A percentile compares a stretch with the other conserved stretches of the same genome.
phyloP scores from a whole-genome alignment of 164 flowering plant species.

The Vitis labrusca region DNA sequence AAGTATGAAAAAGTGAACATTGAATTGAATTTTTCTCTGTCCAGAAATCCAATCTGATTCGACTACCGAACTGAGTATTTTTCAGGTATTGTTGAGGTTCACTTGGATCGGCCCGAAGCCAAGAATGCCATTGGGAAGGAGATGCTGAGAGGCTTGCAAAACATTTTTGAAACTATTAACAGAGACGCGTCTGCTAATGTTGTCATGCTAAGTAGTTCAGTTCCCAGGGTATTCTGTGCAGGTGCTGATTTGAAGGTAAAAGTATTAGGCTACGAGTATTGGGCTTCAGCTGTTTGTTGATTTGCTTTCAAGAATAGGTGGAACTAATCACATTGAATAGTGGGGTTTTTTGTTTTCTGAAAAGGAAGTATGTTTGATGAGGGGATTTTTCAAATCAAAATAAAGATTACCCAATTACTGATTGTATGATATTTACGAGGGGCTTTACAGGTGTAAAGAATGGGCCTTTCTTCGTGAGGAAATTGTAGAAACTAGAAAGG shows the following conservation, averaged over 20 bases:
- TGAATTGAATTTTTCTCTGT: neutral
- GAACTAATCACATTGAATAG: too few relatives aligned
- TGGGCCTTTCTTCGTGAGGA: too few relatives aligned
- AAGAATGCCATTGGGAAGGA: slow-evolving; percentile 86
- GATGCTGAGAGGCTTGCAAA: slow-evolving; percentile 64
- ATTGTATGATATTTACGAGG: too few relatives aligned
- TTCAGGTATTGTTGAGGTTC: slow-evolving; percentile 81
- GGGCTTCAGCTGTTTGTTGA: too few relatives aligned
- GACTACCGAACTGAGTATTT: neutral
- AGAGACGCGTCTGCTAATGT: slow-evolving; percentile 64
- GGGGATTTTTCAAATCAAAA: too few relatives aligned
- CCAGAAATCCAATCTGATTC: neutral
- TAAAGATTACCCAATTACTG: too few relatives aligned
- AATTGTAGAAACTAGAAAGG: too few relatives aligned
- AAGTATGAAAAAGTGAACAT: neutral
- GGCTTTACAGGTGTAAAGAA: too few relatives aligned
- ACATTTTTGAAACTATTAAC: slow-evolving; percentile 45
- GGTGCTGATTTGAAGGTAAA: slow-evolving; percentile 97
- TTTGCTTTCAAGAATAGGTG: too few relatives aligned
- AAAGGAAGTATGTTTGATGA: too few relatives aligned
- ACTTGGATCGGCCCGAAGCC: slow-evolving; percentile 72
- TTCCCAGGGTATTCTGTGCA: slow-evolving; percentile 85
- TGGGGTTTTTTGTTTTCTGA: too few relatives aligned
- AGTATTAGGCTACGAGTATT: neutral
- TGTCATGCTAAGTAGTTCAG: slow-evolving; percentile 67